Evolutionary conservation across 148 eudicot genomes (phyloP), one percentile per base, ranked within the genome.

Genomic region (Dianthus caryophyllus): DNA sequence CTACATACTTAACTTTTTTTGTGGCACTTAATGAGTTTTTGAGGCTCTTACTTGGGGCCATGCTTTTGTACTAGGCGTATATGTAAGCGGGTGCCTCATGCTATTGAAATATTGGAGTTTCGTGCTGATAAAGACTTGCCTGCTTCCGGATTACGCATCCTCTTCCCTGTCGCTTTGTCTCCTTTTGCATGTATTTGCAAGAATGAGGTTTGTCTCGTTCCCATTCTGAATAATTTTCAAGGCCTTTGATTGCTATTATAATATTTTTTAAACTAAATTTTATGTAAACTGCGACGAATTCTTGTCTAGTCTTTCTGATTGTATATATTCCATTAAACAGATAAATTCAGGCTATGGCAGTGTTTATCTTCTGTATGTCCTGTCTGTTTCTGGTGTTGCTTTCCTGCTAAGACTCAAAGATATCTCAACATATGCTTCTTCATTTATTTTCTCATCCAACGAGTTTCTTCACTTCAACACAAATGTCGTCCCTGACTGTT

Each of bases 111-210:
- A 70, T 54, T 83, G 67, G 93, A 90, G 74, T 65, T 94, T 53
- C 62, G 67, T 75, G 83, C 87, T 49, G 54, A 73, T 71, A 81
- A 80, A 72, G 86, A 86, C 65, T 76, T 82, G 54, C 86, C 89
- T 6, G 52, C 77, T 66, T 67, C 69, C 66, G 99, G 96, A 58
- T 80, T 94, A 69, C 86, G 87, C 63, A 72, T 94, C 68, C 44
- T 79, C 49, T 94, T 88, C 60, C 85, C 85, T 6, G 84, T 82
- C 65, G 69, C 87, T 22, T 81, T 94, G 63, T 81, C 75, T 41
- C 88, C 93, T 9, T 94, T 86, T 84, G 97, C 93, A 60, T 74
- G 72, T 46, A 79, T 90, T 51, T 84, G 85, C 84, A 75, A 81
- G 77, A 80, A 84, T 81, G 92, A 88, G 93, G 97, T 87, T 47